phyloP scores from a whole-genome alignment of 257 asterid genomes.

The Solanum lycopersicoides region DNA sequence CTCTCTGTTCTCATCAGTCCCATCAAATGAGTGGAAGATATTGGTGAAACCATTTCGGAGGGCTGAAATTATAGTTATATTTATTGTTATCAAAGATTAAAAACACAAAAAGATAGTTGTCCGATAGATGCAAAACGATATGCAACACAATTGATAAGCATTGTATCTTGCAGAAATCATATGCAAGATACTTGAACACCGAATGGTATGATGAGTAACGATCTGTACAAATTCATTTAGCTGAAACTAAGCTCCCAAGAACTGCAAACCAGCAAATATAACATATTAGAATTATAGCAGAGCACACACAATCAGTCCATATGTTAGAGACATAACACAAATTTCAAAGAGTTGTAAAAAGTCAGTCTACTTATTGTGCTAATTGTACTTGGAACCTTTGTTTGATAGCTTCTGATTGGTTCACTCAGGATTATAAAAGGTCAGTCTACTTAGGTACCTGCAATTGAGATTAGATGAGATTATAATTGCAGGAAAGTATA shows the following conservation, averaged over 20 bases:
- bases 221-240: conserved; percentile 72
- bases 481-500: too few species aligned
- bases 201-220: conserved; percentile 52
- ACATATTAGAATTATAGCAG: background rate
- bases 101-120: background rate
- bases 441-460: background rate
- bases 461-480: background rate
- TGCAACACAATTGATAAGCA: background rate
- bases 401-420: background rate
- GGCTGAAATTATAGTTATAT: background rate
- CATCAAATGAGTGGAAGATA: background rate
- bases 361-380: background rate
- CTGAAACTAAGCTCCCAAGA: conserved; percentile 88
- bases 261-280: conserved; percentile 40
- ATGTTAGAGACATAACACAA: background rate
- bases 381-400: background rate
- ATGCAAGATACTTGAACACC: conserved; percentile 75
- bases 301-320: background rate
- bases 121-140: too few species aligned
- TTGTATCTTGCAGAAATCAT: conserved; percentile 80
- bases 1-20: background rate
- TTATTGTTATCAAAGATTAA: background rate
- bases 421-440: too few species aligned
- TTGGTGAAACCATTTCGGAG: background rate
- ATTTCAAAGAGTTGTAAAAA: background rate